phyloP scores from a whole-genome alignment of 75 land plant genomes.

The Cupressus sempervirens region DNA sequence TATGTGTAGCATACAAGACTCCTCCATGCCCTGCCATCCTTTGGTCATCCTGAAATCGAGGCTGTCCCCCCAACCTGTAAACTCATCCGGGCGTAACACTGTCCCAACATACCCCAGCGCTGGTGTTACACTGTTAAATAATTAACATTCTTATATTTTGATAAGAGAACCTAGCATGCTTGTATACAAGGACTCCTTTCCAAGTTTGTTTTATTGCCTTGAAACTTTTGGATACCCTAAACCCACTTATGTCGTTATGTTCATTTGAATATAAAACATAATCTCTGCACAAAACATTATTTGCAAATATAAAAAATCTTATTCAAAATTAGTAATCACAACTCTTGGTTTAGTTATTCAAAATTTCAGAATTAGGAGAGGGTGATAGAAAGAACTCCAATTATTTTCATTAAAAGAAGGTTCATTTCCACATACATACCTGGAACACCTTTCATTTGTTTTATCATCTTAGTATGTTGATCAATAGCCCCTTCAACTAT shows the following conservation, averaged over 20 bases:
- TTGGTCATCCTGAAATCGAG: no score
- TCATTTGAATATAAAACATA: neutral
- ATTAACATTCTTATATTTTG: neutral
- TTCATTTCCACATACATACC: constrained; percentile 33
- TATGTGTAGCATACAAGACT: no score
- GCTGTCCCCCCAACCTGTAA: no score
- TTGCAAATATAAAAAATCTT: neutral
- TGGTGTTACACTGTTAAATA: no score
- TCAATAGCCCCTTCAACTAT: constrained; percentile 86
- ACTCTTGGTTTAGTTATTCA: neutral
- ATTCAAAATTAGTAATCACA: neutral
- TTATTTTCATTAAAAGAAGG: neutral
- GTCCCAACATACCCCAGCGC: no score
- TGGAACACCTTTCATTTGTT: constrained; percentile 99
- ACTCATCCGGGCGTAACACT: no score
- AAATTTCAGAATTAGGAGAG: neutral
- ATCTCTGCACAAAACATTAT: neutral
- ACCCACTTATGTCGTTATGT: neutral
- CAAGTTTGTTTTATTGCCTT: neutral
- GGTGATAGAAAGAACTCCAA: neutral
- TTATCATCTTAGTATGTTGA: constrained; percentile 88
- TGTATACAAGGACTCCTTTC: neutral
- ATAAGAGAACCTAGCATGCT: neutral
- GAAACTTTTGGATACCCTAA: neutral
- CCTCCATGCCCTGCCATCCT: no score